Conservation (phyloP, 495 filamentous ascomycete species). For the Collariella sp. region DNA sequence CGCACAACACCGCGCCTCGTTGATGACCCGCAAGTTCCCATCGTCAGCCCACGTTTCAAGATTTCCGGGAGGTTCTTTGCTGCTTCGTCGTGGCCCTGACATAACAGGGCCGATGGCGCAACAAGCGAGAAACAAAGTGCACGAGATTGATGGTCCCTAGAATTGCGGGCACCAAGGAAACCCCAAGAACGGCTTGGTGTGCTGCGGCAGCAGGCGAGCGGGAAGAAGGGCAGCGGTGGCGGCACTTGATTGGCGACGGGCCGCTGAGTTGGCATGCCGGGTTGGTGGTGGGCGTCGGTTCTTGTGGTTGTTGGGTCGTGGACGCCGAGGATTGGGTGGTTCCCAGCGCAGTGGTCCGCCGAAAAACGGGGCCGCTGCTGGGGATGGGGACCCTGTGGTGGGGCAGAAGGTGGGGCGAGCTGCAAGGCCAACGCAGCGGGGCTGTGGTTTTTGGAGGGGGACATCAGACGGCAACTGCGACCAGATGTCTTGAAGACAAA, state of each 20-base stretch:
- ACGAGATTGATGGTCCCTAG: too few relatives aligned
- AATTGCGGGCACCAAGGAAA: background rate
- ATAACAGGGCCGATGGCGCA: background rate
- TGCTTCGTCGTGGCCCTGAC: background rate
- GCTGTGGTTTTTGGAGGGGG: constrained; percentile 1
- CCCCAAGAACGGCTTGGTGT: background rate
- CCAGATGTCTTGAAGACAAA: background rate
- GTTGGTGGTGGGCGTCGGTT: constrained; percentile 21
- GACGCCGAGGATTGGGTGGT: constrained; percentile 24
- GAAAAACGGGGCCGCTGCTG: constrained; percentile 17
- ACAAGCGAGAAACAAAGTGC: too few relatives aligned
- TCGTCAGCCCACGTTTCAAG: background rate
- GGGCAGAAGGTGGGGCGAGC: constrained; percentile 24
- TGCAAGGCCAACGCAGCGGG: constrained; percentile 32
- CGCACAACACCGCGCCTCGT: background rate
- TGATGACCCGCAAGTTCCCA: background rate
- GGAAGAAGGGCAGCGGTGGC: constrained; percentile 18
- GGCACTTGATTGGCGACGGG: constrained; percentile 20
- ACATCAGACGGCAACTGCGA: background rate
- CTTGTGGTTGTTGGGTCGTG: constrained; percentile 25
- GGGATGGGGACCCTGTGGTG: too few relatives aligned
- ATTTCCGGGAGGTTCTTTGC: background rate
- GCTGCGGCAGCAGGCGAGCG: constrained; percentile 7
- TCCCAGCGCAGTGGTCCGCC: constrained; percentile 9
- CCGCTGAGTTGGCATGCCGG: constrained; percentile 24